Evolutionary conservation across 768 basidiomycete genomes (phyloP), one percentile per base, ranked within the genome.

Genomic region (Termitomyces eurrhizus): DNA sequence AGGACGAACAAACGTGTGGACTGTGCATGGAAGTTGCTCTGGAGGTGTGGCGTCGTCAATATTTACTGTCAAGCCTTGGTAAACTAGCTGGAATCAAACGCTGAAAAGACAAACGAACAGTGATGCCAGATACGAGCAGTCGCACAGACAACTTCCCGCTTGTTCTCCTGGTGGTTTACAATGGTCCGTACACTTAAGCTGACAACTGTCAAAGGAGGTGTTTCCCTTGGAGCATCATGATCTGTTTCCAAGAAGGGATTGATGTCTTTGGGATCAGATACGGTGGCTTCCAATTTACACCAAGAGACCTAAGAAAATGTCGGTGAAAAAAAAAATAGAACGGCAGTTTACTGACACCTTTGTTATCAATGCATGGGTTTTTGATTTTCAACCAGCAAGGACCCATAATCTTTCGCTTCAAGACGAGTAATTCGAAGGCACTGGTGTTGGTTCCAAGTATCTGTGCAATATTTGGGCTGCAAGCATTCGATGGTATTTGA

Each of bases 381-480:
- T 89, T 89, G 63, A 99, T 83, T 58, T 88, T 82, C 49, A 99
- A 77, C 97, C 97, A 99, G 70, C 97, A 98, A 0, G 97, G 95
- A 0, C 97, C 97, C 95, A 98, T 98, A 59, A 98, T 97, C 75
- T 95, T 97, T 36, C 95, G 86, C 73, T 98, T 98, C 50, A 98
- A 66, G 2, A 95, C 95, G 21, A 99, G 83, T 11, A 93, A 77
- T 71, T 98, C 97, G 66, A 99, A 99, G 0, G 96, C 90, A 56
- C 78, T 92, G 6, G 95, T 96, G 65, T 87, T 95, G 3, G 95
- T 90, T 13, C 97, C 97, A 65, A 98, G 90, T 12, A 98, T 87
- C 59, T 84, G 85, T 37, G 86, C 80, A 70, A 98, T 95, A 54
- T 92, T 95, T 9, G 91, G 87, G 51, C 92, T 93, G 44, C 83